Percentiles rank a stretch among this genome's conserved stretches.
These are phyloP conservation scores for Castanopsis chinensis DNA, from an alignment of 306 rosid species.

Conservation along the genomic window DNA sequence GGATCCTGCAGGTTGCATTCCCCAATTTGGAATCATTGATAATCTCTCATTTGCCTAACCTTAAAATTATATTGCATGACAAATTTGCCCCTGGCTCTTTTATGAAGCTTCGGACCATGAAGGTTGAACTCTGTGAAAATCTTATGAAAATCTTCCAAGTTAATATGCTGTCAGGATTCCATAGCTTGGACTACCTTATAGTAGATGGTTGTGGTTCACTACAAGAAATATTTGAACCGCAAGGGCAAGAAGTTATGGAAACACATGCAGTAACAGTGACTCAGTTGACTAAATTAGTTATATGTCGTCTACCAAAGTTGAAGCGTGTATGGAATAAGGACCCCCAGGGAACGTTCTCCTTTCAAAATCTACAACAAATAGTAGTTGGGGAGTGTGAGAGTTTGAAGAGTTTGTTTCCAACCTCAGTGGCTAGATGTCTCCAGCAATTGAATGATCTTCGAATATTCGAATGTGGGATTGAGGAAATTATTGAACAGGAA, in stretches of 20 bases:
- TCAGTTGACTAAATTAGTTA: background rate
- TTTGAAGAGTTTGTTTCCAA: constrained; percentile 19
- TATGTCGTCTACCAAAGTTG: background rate
- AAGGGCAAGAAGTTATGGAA: background rate
- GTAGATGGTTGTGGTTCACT: background rate
- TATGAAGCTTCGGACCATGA: background rate
- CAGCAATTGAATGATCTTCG: background rate
- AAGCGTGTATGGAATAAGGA: constrained; percentile 20
- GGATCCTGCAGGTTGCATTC: background rate
- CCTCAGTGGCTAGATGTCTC: constrained; percentile 12
- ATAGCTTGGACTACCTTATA: background rate
- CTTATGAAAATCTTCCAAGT: constrained; percentile 11
- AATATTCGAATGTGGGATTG: background rate
- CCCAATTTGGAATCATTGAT: constrained; percentile 17
- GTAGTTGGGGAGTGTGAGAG: rapidly evolving
- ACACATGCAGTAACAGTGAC: background rate
- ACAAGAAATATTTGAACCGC: constrained; percentile 8
- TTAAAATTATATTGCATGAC: constrained; percentile 10
- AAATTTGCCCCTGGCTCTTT: constrained; percentile 7
- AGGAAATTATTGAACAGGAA: background rate
- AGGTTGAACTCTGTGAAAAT: background rate
- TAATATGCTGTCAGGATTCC: background rate
- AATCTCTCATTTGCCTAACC: background rate
- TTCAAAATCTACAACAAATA: background rate
- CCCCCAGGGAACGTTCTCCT: background rate